A percentile compares a stretch with the other conserved stretches of the same genome.
These are phyloP conservation scores for Dioscorea dumetorum DNA, from an alignment of 106 monocot genomes.

Conservation along the genomic window DNA sequence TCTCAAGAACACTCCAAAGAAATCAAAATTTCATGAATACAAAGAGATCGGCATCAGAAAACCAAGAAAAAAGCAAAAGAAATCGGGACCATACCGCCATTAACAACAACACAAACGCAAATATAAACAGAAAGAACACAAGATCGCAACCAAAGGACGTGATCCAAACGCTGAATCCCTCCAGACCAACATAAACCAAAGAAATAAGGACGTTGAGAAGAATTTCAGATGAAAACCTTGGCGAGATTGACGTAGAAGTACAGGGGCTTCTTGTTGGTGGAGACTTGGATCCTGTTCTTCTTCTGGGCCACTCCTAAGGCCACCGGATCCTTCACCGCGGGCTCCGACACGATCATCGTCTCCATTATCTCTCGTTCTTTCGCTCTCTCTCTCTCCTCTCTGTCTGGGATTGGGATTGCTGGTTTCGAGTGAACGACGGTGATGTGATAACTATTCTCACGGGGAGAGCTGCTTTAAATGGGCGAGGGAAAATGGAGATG, in stretches of 20 bases:
- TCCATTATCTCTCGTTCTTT: neutral
- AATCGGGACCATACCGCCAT: no score
- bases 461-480: neutral
- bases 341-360: slow-evolving; percentile 1
- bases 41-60: no score
- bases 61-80: neutral
- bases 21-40: no score
- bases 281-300: slow-evolving; percentile 75
- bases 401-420: slow-evolving; percentile 8
- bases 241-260: slow-evolving; percentile 89
- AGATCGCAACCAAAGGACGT: neutral
- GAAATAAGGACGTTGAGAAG: no score
- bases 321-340: neutral
- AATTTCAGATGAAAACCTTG: slow-evolving; percentile 33
- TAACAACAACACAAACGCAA: neutral
- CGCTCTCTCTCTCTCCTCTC: no score
- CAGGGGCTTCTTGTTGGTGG: slow-evolving; percentile 71
- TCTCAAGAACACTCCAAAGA: neutral
- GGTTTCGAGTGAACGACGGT: slow-evolving; percentile 1
- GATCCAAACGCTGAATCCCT: neutral
- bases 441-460: neutral
- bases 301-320: slow-evolving; percentile 19
- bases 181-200: neutral
- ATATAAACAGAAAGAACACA: neutral
- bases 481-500: neutral